Conservation (phyloP, 2,329 filamentous ascomycete species). For the Trichoderma sp. region DNA sequence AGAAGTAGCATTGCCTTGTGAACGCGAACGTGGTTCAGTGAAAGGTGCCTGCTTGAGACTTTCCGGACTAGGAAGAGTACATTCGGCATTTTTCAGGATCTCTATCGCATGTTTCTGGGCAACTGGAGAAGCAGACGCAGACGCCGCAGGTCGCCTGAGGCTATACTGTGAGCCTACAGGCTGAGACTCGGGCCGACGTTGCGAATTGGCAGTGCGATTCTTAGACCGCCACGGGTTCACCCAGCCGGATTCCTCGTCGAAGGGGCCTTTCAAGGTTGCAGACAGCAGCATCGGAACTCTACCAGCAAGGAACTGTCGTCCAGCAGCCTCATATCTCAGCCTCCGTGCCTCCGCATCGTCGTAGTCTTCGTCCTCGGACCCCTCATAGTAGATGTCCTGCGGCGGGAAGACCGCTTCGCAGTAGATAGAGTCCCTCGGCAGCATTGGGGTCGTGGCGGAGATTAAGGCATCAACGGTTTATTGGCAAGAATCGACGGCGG, state of each 20-base stretch:
- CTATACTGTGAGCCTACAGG: not conserved
- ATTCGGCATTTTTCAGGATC: conserved; percentile 24
- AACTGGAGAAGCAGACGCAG: not conserved
- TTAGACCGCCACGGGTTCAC: conserved; percentile 36
- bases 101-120: not conserved
- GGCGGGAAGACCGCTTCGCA: conserved; percentile 42
- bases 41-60: conserved; percentile 37
- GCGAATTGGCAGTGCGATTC: conserved; percentile 23
- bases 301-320: conserved; percentile 56
- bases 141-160: not conserved
- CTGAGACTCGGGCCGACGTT: not conserved
- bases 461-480: conserved; percentile 20
- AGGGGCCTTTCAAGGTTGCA: conserved; percentile 60
- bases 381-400: conserved; percentile 51
- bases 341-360: conserved; percentile 45
- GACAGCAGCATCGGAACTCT: conserved; percentile 56
- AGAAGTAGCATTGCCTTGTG: conserved; percentile 28
- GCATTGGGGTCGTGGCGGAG: conserved; percentile 24
- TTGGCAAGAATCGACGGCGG: not conserved
- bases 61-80: conserved; percentile 43
- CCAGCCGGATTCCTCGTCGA: conserved; percentile 40
- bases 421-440: conserved; percentile 41
- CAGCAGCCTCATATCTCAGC: conserved; percentile 57
- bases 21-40: conserved; percentile 29
- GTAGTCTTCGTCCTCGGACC: conserved; percentile 58